Evolutionary conservation across 306 rosid genomes (phyloP).

Genomic region (Vigna nakashimae): DNA sequence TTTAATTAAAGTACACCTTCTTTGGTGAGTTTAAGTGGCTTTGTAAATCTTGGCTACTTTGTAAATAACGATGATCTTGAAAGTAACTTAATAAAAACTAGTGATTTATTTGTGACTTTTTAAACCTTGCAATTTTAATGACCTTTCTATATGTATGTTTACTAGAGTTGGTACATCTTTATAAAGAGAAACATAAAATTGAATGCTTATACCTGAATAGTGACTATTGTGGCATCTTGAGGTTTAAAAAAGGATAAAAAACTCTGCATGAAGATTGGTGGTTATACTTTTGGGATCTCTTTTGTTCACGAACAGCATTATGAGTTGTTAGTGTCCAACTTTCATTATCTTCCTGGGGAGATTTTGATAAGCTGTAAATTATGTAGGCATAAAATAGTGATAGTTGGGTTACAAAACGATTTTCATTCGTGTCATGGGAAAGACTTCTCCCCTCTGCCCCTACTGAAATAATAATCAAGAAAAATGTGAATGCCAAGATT

Average conservation of each 20-base stretch:
- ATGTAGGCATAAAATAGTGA: slow-evolving; percentile 11
- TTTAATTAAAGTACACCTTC: slow-evolving; percentile 30
- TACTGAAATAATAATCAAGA: background rate
- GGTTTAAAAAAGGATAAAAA: background rate
- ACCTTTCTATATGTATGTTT: background rate
- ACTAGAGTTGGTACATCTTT: slow-evolving; percentile 18
- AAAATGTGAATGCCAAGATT: background rate
- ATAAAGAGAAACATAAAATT: slow-evolving; percentile 6
- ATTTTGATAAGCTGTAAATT: slow-evolving; percentile 15
- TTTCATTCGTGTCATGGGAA: background rate
- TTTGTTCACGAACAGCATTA: slow-evolving; percentile 23
- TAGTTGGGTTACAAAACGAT: background rate
- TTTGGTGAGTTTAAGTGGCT: slow-evolving; percentile 48
- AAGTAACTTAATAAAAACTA: slow-evolving; percentile 20
- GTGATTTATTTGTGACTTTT: slow-evolving; percentile 31
- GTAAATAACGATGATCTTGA: slow-evolving; percentile 34
- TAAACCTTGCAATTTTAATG: slow-evolving; percentile 21
- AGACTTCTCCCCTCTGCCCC: background rate
- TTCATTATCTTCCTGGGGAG: slow-evolving; percentile 16
- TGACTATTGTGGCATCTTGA: background rate
- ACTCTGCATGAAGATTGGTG: slow-evolving; percentile 14
- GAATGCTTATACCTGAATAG: slow-evolving; percentile 19
- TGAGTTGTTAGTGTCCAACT: slow-evolving; percentile 5
- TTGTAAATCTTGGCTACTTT: slow-evolving; percentile 39
- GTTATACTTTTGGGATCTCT: too few relatives aligned